Percentiles rank a stretch among this genome's conserved stretches.
phyloP scores from a whole-genome alignment of 257 asterid species.

The Parsonsia alboflavescens region DNA sequence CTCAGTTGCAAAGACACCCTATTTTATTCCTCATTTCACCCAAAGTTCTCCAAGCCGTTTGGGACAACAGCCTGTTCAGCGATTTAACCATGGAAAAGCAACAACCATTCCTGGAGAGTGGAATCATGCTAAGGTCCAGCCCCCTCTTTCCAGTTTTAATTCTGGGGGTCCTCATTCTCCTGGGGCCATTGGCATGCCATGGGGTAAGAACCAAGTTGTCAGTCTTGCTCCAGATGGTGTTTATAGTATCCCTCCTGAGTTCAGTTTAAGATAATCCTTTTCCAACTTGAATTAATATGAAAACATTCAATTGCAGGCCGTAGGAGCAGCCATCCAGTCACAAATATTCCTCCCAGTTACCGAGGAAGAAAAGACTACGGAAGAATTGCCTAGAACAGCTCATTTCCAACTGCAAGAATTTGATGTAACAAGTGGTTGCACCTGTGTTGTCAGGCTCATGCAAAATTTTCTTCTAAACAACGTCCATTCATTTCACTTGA shows the following conservation, averaged over 20 bases:
- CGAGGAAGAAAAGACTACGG: constrained; percentile 68
- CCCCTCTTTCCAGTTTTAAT: constrained; percentile 37
- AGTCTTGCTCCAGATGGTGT: neutral
- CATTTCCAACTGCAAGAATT: constrained; percentile 20
- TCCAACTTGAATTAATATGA: neutral
- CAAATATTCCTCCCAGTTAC: constrained; percentile 50
- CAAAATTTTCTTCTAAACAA: constrained; percentile 3
- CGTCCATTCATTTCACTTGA: constrained; percentile 6
- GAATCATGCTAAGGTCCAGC: constrained; percentile 36
- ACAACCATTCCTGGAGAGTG: constrained; percentile 51
- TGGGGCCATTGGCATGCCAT: constrained; percentile 39
- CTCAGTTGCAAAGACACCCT: constrained; percentile 41
- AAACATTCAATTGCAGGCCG: constrained; percentile 48
- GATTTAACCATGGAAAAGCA: constrained; percentile 59
- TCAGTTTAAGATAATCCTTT: neutral
- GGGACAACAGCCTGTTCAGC: constrained; percentile 56
- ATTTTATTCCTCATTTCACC: constrained; percentile 49
- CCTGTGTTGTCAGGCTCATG: constrained; percentile 10
- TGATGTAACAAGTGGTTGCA: constrained; percentile 1
- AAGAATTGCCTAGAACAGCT: constrained; percentile 42
- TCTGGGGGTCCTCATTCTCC: constrained; percentile 45
- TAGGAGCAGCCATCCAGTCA: constrained; percentile 52
- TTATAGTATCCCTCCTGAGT: neutral
- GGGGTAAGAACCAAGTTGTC: constrained; percentile 32
- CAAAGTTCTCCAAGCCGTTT: constrained; percentile 67